These are phyloP conservation scores for Chalara sp. DNA, from an alignment of 2,329 filamentous ascomycete genomes.

Conservation along the genomic window DNA sequence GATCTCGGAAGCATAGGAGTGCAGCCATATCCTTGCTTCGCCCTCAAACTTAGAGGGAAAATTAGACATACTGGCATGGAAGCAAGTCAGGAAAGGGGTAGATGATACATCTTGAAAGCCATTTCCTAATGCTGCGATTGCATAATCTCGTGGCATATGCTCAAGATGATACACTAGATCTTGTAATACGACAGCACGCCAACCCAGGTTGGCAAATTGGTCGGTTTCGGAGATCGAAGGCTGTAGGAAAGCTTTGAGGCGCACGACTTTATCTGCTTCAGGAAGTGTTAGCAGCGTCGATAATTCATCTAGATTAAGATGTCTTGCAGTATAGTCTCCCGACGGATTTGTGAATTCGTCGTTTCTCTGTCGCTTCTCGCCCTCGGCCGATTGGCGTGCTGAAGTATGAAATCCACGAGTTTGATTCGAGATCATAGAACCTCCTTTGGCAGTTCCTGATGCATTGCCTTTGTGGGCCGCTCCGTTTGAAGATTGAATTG, in stretches of 20 bases:
- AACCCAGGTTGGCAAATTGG: constrained; percentile 2
- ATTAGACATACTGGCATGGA: constrained; percentile 27
- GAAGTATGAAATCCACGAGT: constrained; percentile 12
- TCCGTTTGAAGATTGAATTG: no score
- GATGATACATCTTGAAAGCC: constrained; percentile 31
- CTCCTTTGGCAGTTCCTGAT: not conserved
- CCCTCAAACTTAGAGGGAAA: constrained; percentile 26
- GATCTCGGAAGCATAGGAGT: constrained; percentile 30
- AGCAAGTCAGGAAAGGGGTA: constrained; percentile 35
- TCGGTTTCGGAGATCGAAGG: no score
- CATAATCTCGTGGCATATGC: constrained; percentile 25
- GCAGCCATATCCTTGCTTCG: constrained; percentile 29
- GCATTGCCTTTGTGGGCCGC: no score
- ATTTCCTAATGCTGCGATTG: constrained; percentile 29
- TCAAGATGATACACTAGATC: constrained; percentile 20
- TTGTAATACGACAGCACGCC: constrained; percentile 15
- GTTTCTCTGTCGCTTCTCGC: no score
- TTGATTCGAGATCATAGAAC: constrained; percentile 1
- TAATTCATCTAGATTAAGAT: no score
- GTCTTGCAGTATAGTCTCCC: constrained; percentile 1
- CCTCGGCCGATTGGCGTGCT: not conserved
- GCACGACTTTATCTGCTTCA: no score
- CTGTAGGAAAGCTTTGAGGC: no score
- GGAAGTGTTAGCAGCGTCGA: no score
- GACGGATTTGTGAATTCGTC: not conserved